These are phyloP conservation scores for Corniculantispora saksenae DNA, from an alignment of 2,329 filamentous ascomycete species.

Conservation along the genomic window DNA sequence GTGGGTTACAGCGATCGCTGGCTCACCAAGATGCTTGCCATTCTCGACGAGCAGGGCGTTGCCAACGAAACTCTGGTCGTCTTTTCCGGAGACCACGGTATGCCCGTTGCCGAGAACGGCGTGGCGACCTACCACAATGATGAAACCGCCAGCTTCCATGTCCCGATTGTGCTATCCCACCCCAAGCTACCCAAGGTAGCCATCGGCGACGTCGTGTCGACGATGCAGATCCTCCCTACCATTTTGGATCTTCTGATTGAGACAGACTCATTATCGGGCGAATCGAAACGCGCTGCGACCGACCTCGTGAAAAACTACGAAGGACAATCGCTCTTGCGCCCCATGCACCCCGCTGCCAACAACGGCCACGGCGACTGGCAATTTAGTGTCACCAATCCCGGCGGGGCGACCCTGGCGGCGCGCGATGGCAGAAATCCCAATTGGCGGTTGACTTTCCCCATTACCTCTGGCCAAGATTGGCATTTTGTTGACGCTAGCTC, in stretches of 20 bases:
- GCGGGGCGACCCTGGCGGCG: slow-evolving; percentile 26
- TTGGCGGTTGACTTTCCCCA: slow-evolving; percentile 28
- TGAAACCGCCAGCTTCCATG: slow-evolving; percentile 34
- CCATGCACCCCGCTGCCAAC: slow-evolving; percentile 21
- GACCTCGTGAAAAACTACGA: slow-evolving; percentile 36
- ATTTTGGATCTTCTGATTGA: slow-evolving; percentile 37
- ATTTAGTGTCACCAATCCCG: slow-evolving; percentile 30
- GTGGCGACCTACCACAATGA: slow-evolving; percentile 36
- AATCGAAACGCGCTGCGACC: slow-evolving; percentile 27
- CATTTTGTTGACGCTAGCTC: slow-evolving; percentile 15
- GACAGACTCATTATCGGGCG: slow-evolving; percentile 33
- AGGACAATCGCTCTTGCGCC: slow-evolving; percentile 37
- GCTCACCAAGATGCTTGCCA: slow-evolving; percentile 33
- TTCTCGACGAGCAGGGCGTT: slow-evolving; percentile 35
- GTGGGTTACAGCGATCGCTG: slow-evolving; percentile 35
- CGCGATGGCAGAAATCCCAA: slow-evolving; percentile 25
- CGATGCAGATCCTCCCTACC: slow-evolving; percentile 37
- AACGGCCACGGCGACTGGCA: slow-evolving; percentile 31
- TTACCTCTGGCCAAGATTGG: slow-evolving; percentile 24
- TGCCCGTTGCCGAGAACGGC: slow-evolving; percentile 34
- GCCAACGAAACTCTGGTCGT: slow-evolving; percentile 36
- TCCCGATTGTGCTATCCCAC: slow-evolving; percentile 36
- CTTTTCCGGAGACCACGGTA: slow-evolving; percentile 36
- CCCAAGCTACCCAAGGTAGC: slow-evolving; percentile 34
- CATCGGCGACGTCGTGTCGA: slow-evolving; percentile 33